These are phyloP conservation scores for Rhizopogon vinicolor DNA, from an alignment of 768 basidiomycete genomes.

Conservation along the genomic window DNA sequence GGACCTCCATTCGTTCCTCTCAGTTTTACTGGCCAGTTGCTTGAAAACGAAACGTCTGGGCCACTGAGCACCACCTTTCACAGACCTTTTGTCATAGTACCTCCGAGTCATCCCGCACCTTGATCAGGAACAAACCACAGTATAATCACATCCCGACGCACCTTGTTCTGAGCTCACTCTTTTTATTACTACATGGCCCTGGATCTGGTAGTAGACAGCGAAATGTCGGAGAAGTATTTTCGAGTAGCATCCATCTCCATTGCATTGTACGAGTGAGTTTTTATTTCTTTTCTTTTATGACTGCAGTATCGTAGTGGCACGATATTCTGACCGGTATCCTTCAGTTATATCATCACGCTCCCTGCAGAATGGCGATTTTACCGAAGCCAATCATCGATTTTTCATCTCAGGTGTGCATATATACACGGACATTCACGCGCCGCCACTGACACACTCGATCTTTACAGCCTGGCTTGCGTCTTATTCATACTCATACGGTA, in stretches of 20 bases:
- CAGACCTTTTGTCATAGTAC: background rate
- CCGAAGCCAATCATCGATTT: slow-evolving; percentile 18
- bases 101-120: background rate
- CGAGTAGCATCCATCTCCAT: slow-evolving; percentile 32
- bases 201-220: background rate
- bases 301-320: background rate
- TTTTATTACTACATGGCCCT: background rate
- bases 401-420: slow-evolving; percentile 20
- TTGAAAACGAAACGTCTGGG: background rate
- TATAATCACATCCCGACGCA: too few relatives aligned
- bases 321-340: background rate
- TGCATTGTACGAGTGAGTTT: slow-evolving; percentile 34
- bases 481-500: slow-evolving; percentile 29
- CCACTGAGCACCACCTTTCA: background rate
- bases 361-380: slow-evolving; percentile 29
- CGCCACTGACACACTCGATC: too few relatives aligned
- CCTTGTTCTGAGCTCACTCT: too few relatives aligned
- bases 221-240: slow-evolving; percentile 23
- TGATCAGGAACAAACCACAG: too few relatives aligned
- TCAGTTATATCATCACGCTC: slow-evolving; percentile 27
- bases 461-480: slow-evolving; percentile 23
- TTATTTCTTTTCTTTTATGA: background rate
- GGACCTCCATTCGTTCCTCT: background rate
- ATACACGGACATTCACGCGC: too few relatives aligned
- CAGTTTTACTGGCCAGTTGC: background rate